Evolutionary conservation across 495 filamentous ascomycete species (phyloP).

Genomic region (Pyronema omphalodes): DNA sequence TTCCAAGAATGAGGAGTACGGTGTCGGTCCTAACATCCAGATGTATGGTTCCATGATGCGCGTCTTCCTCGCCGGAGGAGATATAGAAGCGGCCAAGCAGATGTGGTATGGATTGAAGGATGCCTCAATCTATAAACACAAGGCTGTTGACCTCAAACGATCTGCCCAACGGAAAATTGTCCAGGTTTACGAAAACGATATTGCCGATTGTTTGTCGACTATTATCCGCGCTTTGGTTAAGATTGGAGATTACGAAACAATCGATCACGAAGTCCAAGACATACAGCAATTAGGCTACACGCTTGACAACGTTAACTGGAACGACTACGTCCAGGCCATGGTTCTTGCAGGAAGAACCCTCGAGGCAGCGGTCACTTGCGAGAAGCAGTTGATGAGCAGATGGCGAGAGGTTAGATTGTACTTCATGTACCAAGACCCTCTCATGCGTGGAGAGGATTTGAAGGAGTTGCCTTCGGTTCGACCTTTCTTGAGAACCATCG

Average conservation of each 20-base stretch:
- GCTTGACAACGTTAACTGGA: slow-evolving; percentile 24
- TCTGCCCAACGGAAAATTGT: slow-evolving; percentile 1
- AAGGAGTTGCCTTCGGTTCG: slow-evolving; percentile 9
- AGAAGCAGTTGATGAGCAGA: slow-evolving; percentile 15
- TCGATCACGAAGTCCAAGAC: slow-evolving; percentile 6
- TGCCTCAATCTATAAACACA: neutral
- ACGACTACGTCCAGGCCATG: slow-evolving; percentile 20
- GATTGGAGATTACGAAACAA: slow-evolving; percentile 6
- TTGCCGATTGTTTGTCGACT: slow-evolving; percentile 15
- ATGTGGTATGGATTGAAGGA: slow-evolving; percentile 6
- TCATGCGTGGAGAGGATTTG: slow-evolving; percentile 2
- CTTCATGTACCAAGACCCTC: slow-evolving; percentile 5
- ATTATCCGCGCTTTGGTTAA: slow-evolving; percentile 15
- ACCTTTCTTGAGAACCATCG: slow-evolving; percentile 21
- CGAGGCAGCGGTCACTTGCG: slow-evolving; percentile 15
- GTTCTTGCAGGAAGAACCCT: slow-evolving; percentile 6
- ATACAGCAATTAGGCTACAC: slow-evolving; percentile 13
- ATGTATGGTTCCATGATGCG: slow-evolving; percentile 22
- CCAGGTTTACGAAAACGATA: slow-evolving; percentile 6
- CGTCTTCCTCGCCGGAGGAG: slow-evolving; percentile 12
- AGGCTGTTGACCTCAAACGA: slow-evolving; percentile 1
- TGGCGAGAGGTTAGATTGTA: slow-evolving; percentile 1
- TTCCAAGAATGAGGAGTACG: slow-evolving; percentile 8
- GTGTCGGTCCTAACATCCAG: slow-evolving; percentile 14
- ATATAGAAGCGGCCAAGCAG: slow-evolving; percentile 10